Percentiles rank a stretch among this genome's conserved stretches.
These are phyloP conservation scores for Myxozyma lipomycoides DNA, from an alignment of 805 yeast species.

Conservation along the genomic window DNA sequence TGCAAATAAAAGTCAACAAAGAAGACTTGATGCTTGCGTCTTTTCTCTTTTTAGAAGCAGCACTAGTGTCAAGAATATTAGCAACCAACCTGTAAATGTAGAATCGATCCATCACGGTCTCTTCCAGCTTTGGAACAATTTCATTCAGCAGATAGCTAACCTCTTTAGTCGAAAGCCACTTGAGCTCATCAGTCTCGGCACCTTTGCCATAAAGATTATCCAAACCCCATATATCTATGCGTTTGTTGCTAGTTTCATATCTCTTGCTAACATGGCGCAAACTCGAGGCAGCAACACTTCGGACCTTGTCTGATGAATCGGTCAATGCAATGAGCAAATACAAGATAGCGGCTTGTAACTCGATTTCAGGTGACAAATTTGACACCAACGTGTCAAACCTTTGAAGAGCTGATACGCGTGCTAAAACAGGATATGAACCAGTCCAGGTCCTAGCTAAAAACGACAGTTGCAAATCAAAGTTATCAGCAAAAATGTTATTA, in stretches of 20 bases:
- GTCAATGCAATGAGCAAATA: slow-evolving; percentile 35
- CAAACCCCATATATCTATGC: slow-evolving; percentile 34
- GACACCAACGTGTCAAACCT: slow-evolving; percentile 21
- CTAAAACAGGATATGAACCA: slow-evolving; percentile 36
- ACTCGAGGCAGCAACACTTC: slow-evolving; percentile 33
- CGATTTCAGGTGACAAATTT: slow-evolving; percentile 29
- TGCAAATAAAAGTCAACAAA: slow-evolving; percentile 59
- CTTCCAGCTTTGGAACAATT: slow-evolving; percentile 41
- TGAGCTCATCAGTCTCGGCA: slow-evolving; percentile 45
- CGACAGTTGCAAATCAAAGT: slow-evolving; percentile 13
- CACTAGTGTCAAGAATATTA: slow-evolving; percentile 29
- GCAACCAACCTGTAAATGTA: slow-evolving; percentile 37
- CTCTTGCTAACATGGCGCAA: slow-evolving; percentile 29
- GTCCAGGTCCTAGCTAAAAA: slow-evolving; percentile 39
- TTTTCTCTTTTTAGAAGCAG: slow-evolving; percentile 29
- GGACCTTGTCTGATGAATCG: slow-evolving; percentile 36
- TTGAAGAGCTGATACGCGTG: slow-evolving; percentile 38
- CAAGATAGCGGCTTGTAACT: slow-evolving; percentile 39
- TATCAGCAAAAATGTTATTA: slow-evolving; percentile 10
- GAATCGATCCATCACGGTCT: slow-evolving; percentile 49
- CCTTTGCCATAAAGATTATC: slow-evolving; percentile 52
- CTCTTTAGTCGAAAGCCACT: slow-evolving; percentile 60
- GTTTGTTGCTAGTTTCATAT: slow-evolving; percentile 25
- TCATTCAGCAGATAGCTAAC: slow-evolving; percentile 44
- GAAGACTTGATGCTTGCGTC: slow-evolving; percentile 38